Conservation (phyloP, 306 rosid species). For the Cyclanthera cordifolia region DNA sequence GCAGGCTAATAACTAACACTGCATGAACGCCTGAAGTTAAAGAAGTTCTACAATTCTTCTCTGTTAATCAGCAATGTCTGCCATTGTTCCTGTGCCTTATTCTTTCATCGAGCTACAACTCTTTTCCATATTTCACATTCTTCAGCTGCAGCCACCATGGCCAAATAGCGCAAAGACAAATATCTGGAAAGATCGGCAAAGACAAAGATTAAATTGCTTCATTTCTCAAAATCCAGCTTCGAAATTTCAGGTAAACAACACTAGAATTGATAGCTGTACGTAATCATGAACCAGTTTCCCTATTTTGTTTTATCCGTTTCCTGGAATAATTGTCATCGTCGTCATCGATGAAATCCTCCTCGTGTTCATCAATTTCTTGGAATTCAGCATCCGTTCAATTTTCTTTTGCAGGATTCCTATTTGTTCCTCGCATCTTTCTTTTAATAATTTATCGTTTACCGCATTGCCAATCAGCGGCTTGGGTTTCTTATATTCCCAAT, state of each 20-base stretch:
- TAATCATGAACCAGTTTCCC: background rate
- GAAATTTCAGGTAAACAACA: conserved; percentile 12
- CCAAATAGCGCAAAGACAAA: background rate
- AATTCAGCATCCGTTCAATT: background rate
- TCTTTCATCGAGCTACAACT: background rate
- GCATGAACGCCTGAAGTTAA: conserved; percentile 31
- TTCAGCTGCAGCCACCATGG: background rate
- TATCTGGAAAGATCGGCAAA: conserved; percentile 12
- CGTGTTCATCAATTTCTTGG: conserved; percentile 30
- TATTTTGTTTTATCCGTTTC: too few species aligned
- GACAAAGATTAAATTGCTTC: background rate
- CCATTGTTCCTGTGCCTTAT: background rate
- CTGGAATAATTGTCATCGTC: too few species aligned
- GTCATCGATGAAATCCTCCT: conserved; percentile 24
- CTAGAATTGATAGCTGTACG: conserved; percentile 5
- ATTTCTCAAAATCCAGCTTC: conserved; percentile 14
- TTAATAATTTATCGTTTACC: background rate
- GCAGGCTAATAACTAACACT: conserved; percentile 13
- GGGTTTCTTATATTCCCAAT: too few species aligned
- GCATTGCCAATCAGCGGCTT: background rate
- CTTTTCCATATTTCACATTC: background rate
- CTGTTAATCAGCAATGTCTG: background rate
- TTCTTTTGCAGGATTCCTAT: background rate
- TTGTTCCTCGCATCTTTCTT: conserved; percentile 13
- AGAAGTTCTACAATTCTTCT: conserved; percentile 26